These are phyloP conservation scores for Volvariella volvacea DNA, from an alignment of 1,284 basidiomycete species.

Conservation along the genomic window DNA sequence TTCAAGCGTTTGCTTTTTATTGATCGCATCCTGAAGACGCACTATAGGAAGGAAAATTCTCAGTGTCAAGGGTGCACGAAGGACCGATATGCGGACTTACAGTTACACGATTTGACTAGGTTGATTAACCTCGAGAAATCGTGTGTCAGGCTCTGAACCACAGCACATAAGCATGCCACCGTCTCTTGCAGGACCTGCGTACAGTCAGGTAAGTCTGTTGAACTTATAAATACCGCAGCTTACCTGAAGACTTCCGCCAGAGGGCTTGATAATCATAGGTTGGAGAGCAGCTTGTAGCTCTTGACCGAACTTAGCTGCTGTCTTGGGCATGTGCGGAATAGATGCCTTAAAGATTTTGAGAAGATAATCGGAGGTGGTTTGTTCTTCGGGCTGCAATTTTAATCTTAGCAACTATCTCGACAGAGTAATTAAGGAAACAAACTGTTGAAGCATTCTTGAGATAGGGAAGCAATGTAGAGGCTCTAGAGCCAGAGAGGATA, in stretches of 20 bases:
- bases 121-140: constrained; percentile 75
- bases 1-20: constrained; percentile 27
- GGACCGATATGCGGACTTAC: constrained; percentile 39
- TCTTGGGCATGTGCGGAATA: constrained; percentile 84
- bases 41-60: constrained; percentile 30
- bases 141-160: constrained; percentile 81
- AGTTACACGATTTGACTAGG: constrained; percentile 77
- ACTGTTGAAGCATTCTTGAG: constrained; percentile 77
- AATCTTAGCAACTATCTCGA: background rate
- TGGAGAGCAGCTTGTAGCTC: constrained; percentile 78
- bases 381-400: constrained; percentile 65
- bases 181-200: constrained; percentile 78
- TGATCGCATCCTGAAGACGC: constrained; percentile 52
- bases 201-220: constrained; percentile 5
- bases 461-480: constrained; percentile 80
- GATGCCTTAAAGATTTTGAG: constrained; percentile 83
- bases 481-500: constrained; percentile 75
- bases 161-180: constrained; percentile 86
- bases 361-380: constrained; percentile 75
- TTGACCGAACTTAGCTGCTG: constrained; percentile 79
- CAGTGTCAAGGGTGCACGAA: background rate
- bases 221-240: constrained; percentile 13
- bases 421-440: constrained; percentile 15
- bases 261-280: constrained; percentile 83
- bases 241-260: constrained; percentile 58